A percentile compares a stretch with the other conserved stretches of the same genome.
Evolutionary conservation across 805 yeast genomes (phyloP).

Genomic region (Ogataea haglerorum): DNA sequence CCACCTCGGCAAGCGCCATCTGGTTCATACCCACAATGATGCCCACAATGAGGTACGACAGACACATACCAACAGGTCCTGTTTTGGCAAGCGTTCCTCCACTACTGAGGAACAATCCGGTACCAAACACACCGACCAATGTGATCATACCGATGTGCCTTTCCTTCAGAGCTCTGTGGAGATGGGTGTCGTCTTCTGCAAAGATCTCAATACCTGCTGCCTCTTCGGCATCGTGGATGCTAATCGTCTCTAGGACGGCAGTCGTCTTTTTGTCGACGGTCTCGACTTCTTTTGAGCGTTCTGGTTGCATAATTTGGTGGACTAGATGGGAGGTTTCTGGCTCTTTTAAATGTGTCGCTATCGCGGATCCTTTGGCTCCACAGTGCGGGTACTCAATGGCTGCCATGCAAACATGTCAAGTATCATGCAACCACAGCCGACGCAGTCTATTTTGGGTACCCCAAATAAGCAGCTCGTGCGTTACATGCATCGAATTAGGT

Average conservation of each 20-base stretch:
- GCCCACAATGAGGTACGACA: constrained; percentile 61
- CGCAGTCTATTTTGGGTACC: too few relatives aligned
- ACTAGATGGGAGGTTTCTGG: not conserved
- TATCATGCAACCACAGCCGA: not conserved
- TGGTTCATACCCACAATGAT: constrained; percentile 53
- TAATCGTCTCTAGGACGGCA: not conserved
- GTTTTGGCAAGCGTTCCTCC: constrained; percentile 38
- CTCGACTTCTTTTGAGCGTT: not conserved
- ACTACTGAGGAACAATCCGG: constrained; percentile 52
- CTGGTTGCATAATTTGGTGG: not conserved
- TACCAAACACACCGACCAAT: constrained; percentile 70
- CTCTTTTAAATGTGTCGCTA: not conserved
- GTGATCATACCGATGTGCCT: constrained; percentile 64
- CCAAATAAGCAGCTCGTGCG: not conserved
- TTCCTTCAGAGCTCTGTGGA: constrained; percentile 39
- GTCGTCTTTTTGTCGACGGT: not conserved
- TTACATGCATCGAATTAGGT: not conserved
- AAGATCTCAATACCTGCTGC: constrained; percentile 1
- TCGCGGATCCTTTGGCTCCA: not conserved
- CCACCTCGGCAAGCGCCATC: constrained; percentile 53
- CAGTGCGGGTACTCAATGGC: too few relatives aligned
- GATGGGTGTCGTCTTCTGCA: constrained; percentile 12
- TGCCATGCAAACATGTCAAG: not conserved
- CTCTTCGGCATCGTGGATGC: not conserved
- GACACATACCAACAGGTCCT: constrained; percentile 40